Base-by-base conservation (phyloP, 257 asterid species). In the Phtheirospermum japonicum region DNA sequence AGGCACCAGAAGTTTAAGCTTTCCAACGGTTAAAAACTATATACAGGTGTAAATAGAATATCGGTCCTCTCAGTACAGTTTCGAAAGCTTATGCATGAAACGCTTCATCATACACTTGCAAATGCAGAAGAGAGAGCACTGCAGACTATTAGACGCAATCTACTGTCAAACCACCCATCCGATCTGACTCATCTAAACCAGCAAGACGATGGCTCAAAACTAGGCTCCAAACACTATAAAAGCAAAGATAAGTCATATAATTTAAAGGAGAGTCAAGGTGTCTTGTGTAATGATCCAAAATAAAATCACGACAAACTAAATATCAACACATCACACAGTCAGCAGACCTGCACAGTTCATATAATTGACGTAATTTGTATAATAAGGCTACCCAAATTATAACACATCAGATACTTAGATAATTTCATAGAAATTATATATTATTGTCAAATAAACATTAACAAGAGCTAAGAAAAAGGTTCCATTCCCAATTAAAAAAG, bases 191-290 rank as follows among this genome's bases (percentile, higher is more conserved):
- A 13, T 39, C 30, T 0, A 17, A 12, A 39, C 45, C 45, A 39
- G 45, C 14, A 10, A 14, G 45, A 2, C 45, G 12, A 39, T 39
- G n/a, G 13, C 12, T 9, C 45, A 9, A 6, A 34, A 23, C 17
- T 37, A 23, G 23, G 68, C 40, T 52, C 51, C 61, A 51, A 30
- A 28, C 40, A 16, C 30, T 57, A 33, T 23, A 33, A n/a, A 57
- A 34, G 46, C 46, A 57, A 57, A 57, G 46, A 40, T 10, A 40
- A 12, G 12, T 11, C 7, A 36, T 36, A 7, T 36, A 36, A 6
- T 36, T 7, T 36, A 36, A 36, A 36, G 11, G 40, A 11, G 9
- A 36, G 1, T 36, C 40, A 9, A 36, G 11, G 40, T 36, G n/a
- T n/a, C 10, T 36, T 3, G 11, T 36, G 40, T 6, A 36, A 36